A percentile compares a stretch with the other conserved stretches of the same genome.
Conservation (phyloP, 805 yeast species). For the Cyberlindnera americana region DNA sequence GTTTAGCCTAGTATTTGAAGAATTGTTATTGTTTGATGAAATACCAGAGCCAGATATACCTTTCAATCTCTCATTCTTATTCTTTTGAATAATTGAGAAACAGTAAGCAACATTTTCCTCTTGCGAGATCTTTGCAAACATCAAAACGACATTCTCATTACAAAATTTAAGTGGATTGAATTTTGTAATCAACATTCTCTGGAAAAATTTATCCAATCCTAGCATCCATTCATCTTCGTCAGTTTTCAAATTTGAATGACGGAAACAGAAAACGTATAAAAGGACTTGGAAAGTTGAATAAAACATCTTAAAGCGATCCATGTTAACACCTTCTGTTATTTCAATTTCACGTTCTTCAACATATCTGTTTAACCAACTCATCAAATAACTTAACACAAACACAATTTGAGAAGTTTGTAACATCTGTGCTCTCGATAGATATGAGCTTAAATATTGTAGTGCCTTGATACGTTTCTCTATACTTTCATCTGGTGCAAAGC, state of each 20-base stretch:
- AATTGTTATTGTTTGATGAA: background rate
- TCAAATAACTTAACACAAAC: conserved; percentile 76
- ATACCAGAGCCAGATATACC: conserved; percentile 36
- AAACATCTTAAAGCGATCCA: conserved; percentile 87
- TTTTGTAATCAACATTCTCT: conserved; percentile 75
- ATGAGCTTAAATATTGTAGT: conserved; percentile 87
- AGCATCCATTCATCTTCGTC: conserved; percentile 63
- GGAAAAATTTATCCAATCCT: conserved; percentile 80
- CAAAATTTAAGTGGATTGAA: conserved; percentile 93
- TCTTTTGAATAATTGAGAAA: conserved; percentile 87
- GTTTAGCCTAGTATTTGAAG: conserved; percentile 26
- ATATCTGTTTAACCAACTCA: conserved; percentile 80
- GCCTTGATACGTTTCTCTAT: conserved; percentile 80
- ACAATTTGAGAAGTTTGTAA: conserved; percentile 69
- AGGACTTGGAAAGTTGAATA: conserved; percentile 90
- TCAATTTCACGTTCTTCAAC: conserved; percentile 84
- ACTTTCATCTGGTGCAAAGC: conserved; percentile 66
- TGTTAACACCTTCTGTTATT: conserved; percentile 62
- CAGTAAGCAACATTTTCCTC: conserved; percentile 89
- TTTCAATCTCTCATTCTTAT: conserved; percentile 50
- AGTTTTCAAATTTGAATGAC: conserved; percentile 56
- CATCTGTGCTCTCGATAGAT: conserved; percentile 79
- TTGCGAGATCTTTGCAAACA: conserved; percentile 91
- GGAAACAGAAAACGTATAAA: conserved; percentile 86
- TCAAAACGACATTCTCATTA: conserved; percentile 87